Evolutionary conservation across 202 grass and related monocot species (phyloP).

Genomic region (Saccharum hybrid): DNA sequence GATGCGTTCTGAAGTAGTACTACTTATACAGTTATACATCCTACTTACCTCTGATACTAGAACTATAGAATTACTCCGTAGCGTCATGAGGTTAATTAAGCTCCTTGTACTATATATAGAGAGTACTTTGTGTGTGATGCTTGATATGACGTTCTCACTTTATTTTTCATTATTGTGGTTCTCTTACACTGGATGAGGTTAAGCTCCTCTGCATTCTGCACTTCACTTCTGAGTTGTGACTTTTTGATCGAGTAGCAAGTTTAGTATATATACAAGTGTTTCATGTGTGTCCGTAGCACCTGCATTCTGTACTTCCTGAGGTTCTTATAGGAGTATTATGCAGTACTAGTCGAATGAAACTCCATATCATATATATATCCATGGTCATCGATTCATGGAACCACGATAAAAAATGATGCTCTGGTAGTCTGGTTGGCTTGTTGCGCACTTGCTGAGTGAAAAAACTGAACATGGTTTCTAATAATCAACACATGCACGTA

Average conservation of each 20-base stretch:
- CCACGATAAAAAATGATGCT: not conserved
- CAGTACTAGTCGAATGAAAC: not conserved
- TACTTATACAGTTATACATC: not conserved
- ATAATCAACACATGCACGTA: not conserved
- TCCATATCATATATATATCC: not conserved
- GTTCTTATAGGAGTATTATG: not conserved
- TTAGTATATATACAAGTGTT: too few species aligned
- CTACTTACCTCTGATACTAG: not conserved
- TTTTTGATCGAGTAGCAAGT: too few species aligned
- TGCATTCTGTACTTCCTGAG: too few species aligned
- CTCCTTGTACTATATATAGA: not conserved
- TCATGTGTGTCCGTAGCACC: too few species aligned
- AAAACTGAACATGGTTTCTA: slow-evolving; percentile 9
- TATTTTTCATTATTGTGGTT: not conserved
- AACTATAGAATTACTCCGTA: not conserved
- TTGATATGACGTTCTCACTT: not conserved
- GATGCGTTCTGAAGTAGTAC: slow-evolving; percentile 19
- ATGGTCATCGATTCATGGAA: not conserved
- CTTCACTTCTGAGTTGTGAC: not conserved
- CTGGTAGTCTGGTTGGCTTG: not conserved
- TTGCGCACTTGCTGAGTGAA: not conserved
- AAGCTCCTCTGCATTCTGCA: not conserved
- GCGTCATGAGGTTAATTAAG: too few species aligned
- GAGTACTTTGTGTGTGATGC: not conserved
- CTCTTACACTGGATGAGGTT: not conserved